These are phyloP conservation scores for Sporisorium scitamineum DNA, from an alignment of 1,284 basidiomycete genomes.

Conservation along the genomic window DNA sequence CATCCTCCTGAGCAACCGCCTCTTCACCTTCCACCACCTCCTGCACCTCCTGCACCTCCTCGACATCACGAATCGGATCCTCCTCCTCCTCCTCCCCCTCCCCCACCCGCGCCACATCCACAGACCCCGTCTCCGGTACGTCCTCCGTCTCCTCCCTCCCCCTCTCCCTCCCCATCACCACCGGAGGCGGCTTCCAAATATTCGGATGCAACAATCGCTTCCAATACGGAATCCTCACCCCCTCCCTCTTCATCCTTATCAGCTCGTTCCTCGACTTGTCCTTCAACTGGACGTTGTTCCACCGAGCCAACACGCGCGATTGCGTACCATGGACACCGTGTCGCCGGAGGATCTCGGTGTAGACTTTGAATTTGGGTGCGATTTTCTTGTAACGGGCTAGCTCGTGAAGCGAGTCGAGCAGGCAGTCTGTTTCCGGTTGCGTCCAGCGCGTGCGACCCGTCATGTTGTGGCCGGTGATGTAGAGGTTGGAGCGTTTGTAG, in stretches of 20 bases:
- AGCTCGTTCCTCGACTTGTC: constrained; percentile 60
- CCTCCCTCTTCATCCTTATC: constrained; percentile 47
- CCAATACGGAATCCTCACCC: constrained; percentile 50
- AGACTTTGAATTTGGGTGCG: constrained; percentile 41
- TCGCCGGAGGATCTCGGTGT: constrained; percentile 38
- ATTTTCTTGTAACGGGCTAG: constrained; percentile 44
- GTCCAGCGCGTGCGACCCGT: constrained; percentile 50
- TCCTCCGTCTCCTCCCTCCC: constrained; percentile 39
- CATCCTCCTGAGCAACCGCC: neutral
- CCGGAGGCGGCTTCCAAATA: constrained; percentile 37
- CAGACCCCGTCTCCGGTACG: constrained; percentile 19
- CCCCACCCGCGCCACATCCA: neutral
- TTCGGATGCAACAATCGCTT: constrained; percentile 46
- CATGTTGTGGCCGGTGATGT: constrained; percentile 55
- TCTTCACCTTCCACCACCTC: neutral
- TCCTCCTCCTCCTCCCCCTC: constrained; percentile 6
- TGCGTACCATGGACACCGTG: constrained; percentile 43
- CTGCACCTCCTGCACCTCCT: neutral
- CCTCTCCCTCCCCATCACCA: constrained; percentile 3
- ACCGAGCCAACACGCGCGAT: constrained; percentile 23
- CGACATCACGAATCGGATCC: constrained; percentile 16
- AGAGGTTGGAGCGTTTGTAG: constrained; percentile 47
- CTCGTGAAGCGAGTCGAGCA: constrained; percentile 38
- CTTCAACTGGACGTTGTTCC: constrained; percentile 64
- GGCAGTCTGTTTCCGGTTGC: constrained; percentile 23